A percentile compares a stretch with the other conserved stretches of the same genome.
Conservation (phyloP, 768 basidiomycete genomes). For the Chalciporus sphaerocephalus region DNA sequence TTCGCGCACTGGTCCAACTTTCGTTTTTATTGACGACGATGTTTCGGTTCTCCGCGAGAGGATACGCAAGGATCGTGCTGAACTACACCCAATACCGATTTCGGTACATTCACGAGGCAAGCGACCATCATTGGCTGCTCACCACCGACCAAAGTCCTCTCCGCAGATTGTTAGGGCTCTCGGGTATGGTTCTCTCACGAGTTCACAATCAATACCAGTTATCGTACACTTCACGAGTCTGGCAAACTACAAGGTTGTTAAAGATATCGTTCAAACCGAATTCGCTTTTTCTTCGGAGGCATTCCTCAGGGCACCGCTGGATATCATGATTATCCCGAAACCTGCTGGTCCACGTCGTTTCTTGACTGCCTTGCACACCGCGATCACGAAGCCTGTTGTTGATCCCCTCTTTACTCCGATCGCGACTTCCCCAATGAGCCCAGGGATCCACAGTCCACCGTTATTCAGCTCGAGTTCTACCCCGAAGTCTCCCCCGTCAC, state of each 20-base stretch:
- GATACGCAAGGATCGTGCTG: conserved; percentile 61
- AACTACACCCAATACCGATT: conserved; percentile 38
- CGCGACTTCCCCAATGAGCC: conserved; percentile 83
- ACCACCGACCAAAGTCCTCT: conserved; percentile 76
- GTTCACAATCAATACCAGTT: conserved; percentile 29
- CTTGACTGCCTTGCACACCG: conserved; percentile 88
- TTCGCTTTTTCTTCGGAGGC: conserved; percentile 42
- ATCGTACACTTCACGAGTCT: conserved; percentile 91
- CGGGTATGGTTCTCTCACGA: conserved; percentile 33
- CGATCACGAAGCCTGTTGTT: conserved; percentile 77
- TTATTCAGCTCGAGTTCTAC: conserved; percentile 36
- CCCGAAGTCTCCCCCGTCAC: conserved; percentile 45
- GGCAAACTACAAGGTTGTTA: conserved; percentile 81
- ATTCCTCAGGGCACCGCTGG: conserved; percentile 55
- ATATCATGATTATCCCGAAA: conserved; percentile 96
- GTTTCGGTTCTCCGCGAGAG: conserved; percentile 73
- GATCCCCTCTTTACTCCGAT: conserved; percentile 95
- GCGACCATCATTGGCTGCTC: conserved; percentile 61
- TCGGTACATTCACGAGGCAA: conserved; percentile 45
- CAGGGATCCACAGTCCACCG: conserved; percentile 50
- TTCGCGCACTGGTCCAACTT: conserved; percentile 38
- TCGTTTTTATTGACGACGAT: conserved; percentile 93
- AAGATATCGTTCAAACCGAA: conserved; percentile 72
- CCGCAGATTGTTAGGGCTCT: conserved; percentile 67
- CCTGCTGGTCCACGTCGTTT: conserved; percentile 93